phyloP scores from a whole-genome alignment of 1,284 basidiomycete genomes.

The Cutaneotrichosporon sp. region DNA sequence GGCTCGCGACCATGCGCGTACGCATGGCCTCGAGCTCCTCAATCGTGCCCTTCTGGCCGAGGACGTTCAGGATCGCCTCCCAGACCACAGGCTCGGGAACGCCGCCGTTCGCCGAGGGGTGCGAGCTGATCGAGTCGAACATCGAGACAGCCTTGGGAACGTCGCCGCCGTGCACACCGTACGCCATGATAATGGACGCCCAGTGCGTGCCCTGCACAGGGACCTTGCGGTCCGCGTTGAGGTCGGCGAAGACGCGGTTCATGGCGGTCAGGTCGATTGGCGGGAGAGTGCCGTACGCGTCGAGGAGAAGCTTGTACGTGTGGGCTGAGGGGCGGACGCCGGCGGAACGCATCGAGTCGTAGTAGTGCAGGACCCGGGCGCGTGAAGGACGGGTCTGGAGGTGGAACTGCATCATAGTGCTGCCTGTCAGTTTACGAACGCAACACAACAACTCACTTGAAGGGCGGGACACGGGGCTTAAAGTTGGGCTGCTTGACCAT shows the following conservation, averaged over 20 bases:
- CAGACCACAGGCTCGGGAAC: conserved; percentile 82
- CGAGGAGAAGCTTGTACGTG: conserved; percentile 93
- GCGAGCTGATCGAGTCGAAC: conserved; percentile 74
- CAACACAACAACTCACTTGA: conserved; percentile 52
- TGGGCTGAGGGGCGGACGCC: conserved; percentile 75
- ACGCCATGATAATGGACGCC: conserved; percentile 86
- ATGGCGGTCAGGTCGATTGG: conserved; percentile 75
- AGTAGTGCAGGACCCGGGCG: conserved; percentile 72
- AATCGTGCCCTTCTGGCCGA: conserved; percentile 73
- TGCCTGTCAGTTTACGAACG: conserved; percentile 60
- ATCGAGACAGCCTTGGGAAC: conserved; percentile 71
- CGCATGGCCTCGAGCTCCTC: conserved; percentile 76
- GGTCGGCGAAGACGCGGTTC: conserved; percentile 67
- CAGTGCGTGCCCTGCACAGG: conserved; percentile 81
- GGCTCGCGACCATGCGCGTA: conserved; percentile 62
- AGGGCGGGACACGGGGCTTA: conserved; percentile 83
- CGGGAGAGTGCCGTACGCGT: conserved; percentile 82
- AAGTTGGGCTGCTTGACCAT: conserved; percentile 76
- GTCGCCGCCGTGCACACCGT: conserved; percentile 77
- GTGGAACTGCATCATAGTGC: conserved; percentile 97
- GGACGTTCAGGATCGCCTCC: conserved; percentile 85
- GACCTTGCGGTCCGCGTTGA: conserved; percentile 60
- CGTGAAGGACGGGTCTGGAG: conserved; percentile 85
- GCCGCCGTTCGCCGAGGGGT: conserved; percentile 44
- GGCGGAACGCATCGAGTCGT: conserved; percentile 65